Evolutionary conservation across 2,329 filamentous ascomycete genomes (phyloP).

Genomic region (Dryadomyces quercivorus): DNA sequence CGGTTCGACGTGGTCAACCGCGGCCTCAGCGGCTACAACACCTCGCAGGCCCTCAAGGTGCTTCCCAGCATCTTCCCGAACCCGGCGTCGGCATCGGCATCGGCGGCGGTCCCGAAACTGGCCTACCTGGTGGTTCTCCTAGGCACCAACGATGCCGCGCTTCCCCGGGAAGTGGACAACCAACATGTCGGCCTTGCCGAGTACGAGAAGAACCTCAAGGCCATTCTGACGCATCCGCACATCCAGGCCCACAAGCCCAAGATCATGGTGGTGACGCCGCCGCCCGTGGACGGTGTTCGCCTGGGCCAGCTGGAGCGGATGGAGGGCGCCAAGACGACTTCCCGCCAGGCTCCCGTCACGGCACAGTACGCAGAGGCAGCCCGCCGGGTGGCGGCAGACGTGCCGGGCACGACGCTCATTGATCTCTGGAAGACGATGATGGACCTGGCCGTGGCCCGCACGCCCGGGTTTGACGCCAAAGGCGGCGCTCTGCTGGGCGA

Average conservation of each 20-base stretch:
- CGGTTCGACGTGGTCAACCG: constrained; percentile 79
- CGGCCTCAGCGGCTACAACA: constrained; percentile 79
- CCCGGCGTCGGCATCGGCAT: constrained; percentile 24
- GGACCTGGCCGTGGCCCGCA: constrained; percentile 49
- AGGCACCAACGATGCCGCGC: constrained; percentile 79
- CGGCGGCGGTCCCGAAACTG: constrained; percentile 43
- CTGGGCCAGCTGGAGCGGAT: constrained; percentile 33
- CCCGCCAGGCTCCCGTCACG: constrained; percentile 34
- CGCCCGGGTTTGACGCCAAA: constrained; percentile 40
- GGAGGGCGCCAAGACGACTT: constrained; percentile 30
- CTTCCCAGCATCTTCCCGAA: constrained; percentile 57
- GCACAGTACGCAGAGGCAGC: constrained; percentile 47
- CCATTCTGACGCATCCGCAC: constrained; percentile 59
- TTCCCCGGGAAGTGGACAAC: constrained; percentile 46
- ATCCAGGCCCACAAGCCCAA: constrained; percentile 61
- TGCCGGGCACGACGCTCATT: constrained; percentile 55
- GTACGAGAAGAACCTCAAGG: constrained; percentile 60
- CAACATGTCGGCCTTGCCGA: constrained; percentile 70
- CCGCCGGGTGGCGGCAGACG: constrained; percentile 55
- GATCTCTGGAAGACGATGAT: constrained; percentile 76
- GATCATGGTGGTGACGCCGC: constrained; percentile 70
- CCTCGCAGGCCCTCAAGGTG: constrained; percentile 56
- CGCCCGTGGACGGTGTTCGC: constrained; percentile 69
- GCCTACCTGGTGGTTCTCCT: constrained; percentile 65
- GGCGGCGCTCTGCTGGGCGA: constrained; percentile 35